Conservation (phyloP, 768 basidiomycete species). For the Suillus subluteus region DNA sequence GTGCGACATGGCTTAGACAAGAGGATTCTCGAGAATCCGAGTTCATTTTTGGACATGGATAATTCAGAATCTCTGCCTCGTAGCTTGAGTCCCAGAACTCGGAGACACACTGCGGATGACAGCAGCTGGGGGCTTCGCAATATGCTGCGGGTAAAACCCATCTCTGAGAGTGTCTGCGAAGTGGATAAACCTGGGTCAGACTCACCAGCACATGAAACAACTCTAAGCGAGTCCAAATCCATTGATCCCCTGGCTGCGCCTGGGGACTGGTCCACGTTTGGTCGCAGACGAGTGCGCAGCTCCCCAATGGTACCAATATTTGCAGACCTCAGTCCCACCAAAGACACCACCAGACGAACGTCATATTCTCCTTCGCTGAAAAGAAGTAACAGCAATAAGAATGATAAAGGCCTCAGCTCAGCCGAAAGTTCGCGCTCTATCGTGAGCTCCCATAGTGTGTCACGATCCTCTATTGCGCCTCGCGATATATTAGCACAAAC, state of each 20-base stretch:
- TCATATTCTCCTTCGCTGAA: constrained; percentile 27
- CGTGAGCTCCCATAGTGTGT: constrained; percentile 25
- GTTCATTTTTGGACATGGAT: constrained; percentile 27
- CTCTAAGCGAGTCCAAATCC: constrained; percentile 14
- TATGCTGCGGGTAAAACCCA: constrained; percentile 10
- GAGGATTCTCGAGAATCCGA: constrained; percentile 36
- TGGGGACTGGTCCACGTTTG: constrained; percentile 42
- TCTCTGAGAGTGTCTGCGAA: constrained; percentile 4
- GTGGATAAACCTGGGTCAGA: constrained; percentile 4
- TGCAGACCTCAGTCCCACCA: constrained; percentile 19
- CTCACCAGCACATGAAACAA: constrained; percentile 11
- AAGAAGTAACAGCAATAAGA: constrained; percentile 12
- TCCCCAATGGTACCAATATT: constrained; percentile 18
- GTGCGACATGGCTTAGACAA: constrained; percentile 22
- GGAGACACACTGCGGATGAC: constrained; percentile 21
- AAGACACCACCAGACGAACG: constrained; percentile 16
- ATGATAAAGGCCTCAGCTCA: constrained; percentile 16
- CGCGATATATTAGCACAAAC: constrained; percentile 11
- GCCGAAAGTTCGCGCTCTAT: constrained; percentile 22
- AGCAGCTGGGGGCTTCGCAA: constrained; percentile 13
- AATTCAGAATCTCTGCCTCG: constrained; percentile 17
- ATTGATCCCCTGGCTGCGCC: constrained; percentile 20
- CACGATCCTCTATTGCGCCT: constrained; percentile 17
- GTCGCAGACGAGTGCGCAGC: constrained; percentile 27
- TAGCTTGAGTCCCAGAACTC: constrained; percentile 33